Conservation (phyloP, 345 rosid species). For the Syzygium oleosum region DNA sequence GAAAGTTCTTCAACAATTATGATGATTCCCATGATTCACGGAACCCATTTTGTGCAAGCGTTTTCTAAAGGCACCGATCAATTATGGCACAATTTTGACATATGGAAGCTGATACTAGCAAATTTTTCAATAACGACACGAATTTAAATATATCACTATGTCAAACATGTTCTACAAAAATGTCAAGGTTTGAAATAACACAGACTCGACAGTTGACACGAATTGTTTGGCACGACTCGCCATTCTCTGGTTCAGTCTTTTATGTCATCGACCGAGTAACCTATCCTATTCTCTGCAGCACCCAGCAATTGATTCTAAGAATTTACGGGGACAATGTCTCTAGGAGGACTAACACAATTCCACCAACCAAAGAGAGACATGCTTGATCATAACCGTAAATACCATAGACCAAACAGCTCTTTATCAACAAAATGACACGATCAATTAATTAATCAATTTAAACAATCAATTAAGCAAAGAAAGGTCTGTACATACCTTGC, state of each 20-base stretch:
- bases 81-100: background rate
- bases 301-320: background rate
- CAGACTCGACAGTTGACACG: background rate
- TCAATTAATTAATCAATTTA: background rate
- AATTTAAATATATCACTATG: background rate
- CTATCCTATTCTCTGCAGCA: background rate
- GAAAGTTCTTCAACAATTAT: background rate
- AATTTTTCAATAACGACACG: background rate
- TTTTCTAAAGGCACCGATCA: background rate
- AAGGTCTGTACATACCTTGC: constrained; percentile 29
- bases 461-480: background rate
- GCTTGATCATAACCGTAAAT: background rate
- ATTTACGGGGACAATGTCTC: background rate
- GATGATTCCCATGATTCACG: background rate
- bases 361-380: background rate
- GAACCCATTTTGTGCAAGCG: background rate
- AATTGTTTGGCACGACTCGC: background rate
- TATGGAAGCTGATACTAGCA: background rate
- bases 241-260: background rate
- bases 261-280: background rate
- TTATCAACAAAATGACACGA: background rate
- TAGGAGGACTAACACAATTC: background rate
- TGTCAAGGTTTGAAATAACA: background rate
- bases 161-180: background rate
- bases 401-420: background rate